Evolutionary conservation across 768 basidiomycete genomes (phyloP), one percentile per base, ranked within the genome.

Genomic region (Phylloporus sp.): DNA sequence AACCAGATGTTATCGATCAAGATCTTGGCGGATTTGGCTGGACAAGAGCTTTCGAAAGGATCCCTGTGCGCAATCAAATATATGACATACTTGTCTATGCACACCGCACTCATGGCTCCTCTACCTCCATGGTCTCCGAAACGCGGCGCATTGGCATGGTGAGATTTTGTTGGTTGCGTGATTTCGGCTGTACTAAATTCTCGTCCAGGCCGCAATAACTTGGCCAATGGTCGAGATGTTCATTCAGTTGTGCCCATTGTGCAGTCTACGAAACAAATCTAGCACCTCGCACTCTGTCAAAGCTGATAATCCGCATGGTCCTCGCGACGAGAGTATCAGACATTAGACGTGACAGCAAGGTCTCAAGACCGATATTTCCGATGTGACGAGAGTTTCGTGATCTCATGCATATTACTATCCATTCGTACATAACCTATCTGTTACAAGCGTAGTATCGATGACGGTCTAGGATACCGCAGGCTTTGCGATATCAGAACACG

Each of bases 141-240:
- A 69, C 76, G 31, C 70, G 75, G 43, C 72, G 74, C 42, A 71
- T 81, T 14, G 79, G 81, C 52, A 77, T 84, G 50, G 84, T 85
- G 57, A 66, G 81, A 69, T 22, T 26, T 46, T 42, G 29, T 8
- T 28, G 22, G 9, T 50, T 34, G 41, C 6, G 10, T 6, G 13
- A 39, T 41, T 43, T 27, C n/a, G 9, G n/a, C 26, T 42, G 43
- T 39, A 44, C 35, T 48, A 21, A 48, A 27, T 24, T 49, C 18
- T 48, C 40, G 32, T n/a, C n/a, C 36, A 86, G 84, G 76, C 81
- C 22, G 71, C 71, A 20, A 75, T 86, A 44, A 84, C 83, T 8
- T 86, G 82, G 82, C 80, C 84, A 4, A 86, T 86, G 80, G 73
- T 78, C 6, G 84, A 86, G 60, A 74, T 79, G 29, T 86, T 85